Percentiles rank a stretch among this genome's conserved stretches.
Conservation (phyloP, 306 rosid genomes). For the Gleditsia sinensis region DNA sequence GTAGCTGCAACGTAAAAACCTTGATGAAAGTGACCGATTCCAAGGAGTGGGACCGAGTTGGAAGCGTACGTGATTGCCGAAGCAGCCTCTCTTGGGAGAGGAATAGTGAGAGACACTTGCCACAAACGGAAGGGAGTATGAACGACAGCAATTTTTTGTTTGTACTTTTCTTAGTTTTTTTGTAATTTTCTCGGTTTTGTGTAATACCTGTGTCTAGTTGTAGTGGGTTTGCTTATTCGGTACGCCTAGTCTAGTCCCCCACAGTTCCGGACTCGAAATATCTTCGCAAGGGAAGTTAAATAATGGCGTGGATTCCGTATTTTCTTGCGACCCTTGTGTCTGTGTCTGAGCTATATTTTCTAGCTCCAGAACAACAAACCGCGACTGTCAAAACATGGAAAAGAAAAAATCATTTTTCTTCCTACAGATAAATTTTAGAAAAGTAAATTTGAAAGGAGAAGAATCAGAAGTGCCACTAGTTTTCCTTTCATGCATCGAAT, state of each 20-base stretch:
- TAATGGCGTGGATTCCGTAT: conserved; percentile 32
- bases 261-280: conserved; percentile 33
- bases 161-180: background rate
- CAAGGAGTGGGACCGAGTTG: background rate
- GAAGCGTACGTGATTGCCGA: conserved; percentile 12
- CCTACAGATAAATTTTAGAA: too few relatives aligned
- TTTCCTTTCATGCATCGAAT: too few relatives aligned
- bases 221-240: conserved; percentile 36
- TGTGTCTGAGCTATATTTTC: too few relatives aligned
- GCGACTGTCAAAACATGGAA: too few relatives aligned
- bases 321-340: background rate
- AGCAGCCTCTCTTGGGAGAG: conserved; percentile 9
- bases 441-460: too few relatives aligned
- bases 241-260: conserved; percentile 29
- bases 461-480: too few relatives aligned
- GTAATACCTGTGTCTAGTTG: background rate
- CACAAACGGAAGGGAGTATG: background rate
- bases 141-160: background rate
- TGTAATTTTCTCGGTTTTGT: background rate
- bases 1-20: conserved; percentile 38
- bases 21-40: conserved; percentile 37
- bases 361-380: too few relatives aligned
- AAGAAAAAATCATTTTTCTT: too few relatives aligned
- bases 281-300: background rate
- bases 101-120: background rate